phyloP scores from a whole-genome alignment of 1,284 basidiomycete genomes.

The Tylopilus orsonianus region DNA sequence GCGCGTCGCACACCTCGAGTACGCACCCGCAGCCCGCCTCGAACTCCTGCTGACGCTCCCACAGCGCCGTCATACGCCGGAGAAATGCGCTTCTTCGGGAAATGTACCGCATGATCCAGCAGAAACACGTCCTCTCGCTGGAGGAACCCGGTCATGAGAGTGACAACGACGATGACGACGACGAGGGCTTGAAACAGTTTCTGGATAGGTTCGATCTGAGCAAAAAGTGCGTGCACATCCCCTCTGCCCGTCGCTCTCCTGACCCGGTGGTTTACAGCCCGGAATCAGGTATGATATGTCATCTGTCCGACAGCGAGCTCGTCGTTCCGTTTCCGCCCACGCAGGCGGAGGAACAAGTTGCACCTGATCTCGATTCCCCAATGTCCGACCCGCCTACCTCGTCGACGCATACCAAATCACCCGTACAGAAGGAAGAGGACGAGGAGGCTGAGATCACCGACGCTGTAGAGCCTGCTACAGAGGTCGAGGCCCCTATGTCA shows the following conservation, averaged over 20 bases:
- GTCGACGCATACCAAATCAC: conserved; percentile 26
- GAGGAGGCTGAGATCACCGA: conserved; percentile 28
- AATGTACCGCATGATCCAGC: conserved; percentile 62
- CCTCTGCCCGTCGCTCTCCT: conserved; percentile 1
- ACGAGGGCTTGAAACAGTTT: conserved; percentile 48
- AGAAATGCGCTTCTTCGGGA: conserved; percentile 67
- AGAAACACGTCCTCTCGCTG: conserved; percentile 42
- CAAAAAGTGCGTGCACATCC: conserved; percentile 34
- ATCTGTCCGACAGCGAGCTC: conserved; percentile 33
- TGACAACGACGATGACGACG: conserved; percentile 36
- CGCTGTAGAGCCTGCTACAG: conserved; percentile 4
- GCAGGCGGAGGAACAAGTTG: conserved; percentile 9
- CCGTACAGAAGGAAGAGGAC: conserved; percentile 24
- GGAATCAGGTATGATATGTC: conserved; percentile 39
- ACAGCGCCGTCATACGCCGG: conserved; percentile 57
- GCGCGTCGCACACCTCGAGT: conserved; percentile 42
- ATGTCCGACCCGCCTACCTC: conserved; percentile 35
- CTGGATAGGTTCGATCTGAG: conserved; percentile 54
- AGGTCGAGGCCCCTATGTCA: conserved; percentile 15
- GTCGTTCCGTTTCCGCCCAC: conserved; percentile 21
- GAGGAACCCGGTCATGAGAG: conserved; percentile 28
- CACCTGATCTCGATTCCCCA: conserved; percentile 31
- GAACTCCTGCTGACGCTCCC: not conserved
- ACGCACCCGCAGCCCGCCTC: not conserved
- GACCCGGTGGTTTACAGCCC: conserved; percentile 29